phyloP scores from a whole-genome alignment of 345 rosid genomes.

The Erodium maritimum region DNA sequence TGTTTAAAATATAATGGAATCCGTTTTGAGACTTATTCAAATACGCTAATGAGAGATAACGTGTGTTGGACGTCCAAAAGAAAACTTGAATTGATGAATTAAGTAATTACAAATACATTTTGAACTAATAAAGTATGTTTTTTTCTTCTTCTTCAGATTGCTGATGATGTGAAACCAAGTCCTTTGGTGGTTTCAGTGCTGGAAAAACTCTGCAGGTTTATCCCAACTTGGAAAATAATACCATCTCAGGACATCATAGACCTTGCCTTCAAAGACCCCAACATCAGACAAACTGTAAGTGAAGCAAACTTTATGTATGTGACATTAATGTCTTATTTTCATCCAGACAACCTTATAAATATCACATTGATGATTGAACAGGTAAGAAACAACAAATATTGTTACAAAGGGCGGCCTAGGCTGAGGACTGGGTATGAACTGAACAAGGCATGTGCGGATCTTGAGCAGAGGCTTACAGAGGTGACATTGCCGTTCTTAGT shows the following conservation, averaged over 20 bases:
- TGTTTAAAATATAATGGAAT: too few relatives aligned
- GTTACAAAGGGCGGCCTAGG: constrained; percentile 54
- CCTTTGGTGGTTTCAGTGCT: constrained; percentile 30
- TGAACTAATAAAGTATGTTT: not conserved
- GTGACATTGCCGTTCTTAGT: constrained; percentile 61
- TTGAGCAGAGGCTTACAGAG: constrained; percentile 38
- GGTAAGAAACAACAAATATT: constrained; percentile 26
- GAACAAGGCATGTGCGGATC: constrained; percentile 22
- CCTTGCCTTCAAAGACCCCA: constrained; percentile 52
- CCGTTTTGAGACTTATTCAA: too few relatives aligned
- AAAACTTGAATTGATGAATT: too few relatives aligned
- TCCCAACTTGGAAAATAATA: constrained; percentile 73
- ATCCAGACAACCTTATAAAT: too few relatives aligned
- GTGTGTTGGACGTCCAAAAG: too few relatives aligned
- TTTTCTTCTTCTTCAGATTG: constrained; percentile 29
- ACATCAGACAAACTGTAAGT: constrained; percentile 49
- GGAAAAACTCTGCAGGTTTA: constrained; percentile 21
- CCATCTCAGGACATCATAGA: constrained; percentile 57
- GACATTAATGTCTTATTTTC: too few relatives aligned
- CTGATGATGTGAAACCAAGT: constrained; percentile 62
- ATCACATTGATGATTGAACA: too few relatives aligned
- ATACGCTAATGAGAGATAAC: too few relatives aligned
- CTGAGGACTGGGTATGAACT: constrained; percentile 45
- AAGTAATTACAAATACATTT: too few relatives aligned
- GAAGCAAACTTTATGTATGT: not conserved